Percentiles rank a stretch among this genome's conserved stretches.
Conservation (phyloP, 2,329 filamentous ascomycete species). For the Fusarium lyarnte region DNA sequence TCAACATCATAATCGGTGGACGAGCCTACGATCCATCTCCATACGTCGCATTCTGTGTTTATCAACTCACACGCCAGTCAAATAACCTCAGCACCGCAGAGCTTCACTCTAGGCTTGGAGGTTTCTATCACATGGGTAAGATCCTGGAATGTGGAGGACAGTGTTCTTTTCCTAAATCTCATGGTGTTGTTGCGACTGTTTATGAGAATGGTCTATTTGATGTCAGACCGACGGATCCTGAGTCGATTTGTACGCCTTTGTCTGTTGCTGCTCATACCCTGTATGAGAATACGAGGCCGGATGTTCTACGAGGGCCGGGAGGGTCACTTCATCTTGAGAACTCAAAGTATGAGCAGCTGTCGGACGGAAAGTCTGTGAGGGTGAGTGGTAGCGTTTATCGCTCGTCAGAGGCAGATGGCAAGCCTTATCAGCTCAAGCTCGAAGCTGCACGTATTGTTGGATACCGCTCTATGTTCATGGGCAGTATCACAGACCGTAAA, state of each 20-base stretch:
- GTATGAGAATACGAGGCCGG: slow-evolving; percentile 64
- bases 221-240: slow-evolving; percentile 52
- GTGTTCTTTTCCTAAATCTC: slow-evolving; percentile 59
- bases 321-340: slow-evolving; percentile 55
- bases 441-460: slow-evolving; percentile 34
- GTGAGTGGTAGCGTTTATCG: slow-evolving; percentile 25
- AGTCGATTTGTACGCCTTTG: slow-evolving; percentile 55
- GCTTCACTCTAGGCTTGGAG: slow-evolving; percentile 41
- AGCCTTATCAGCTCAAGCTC: slow-evolving; percentile 38
- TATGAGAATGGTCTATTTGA: slow-evolving; percentile 57
- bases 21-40: slow-evolving; percentile 54
- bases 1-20: slow-evolving; percentile 60
- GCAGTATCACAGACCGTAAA: slow-evolving; percentile 34
- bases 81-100: neutral
- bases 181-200: slow-evolving; percentile 53
- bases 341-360: slow-evolving; percentile 38
- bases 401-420: neutral
- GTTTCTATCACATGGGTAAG: slow-evolving; percentile 62
- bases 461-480: slow-evolving; percentile 39
- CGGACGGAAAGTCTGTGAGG: slow-evolving; percentile 19
- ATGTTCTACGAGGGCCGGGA: slow-evolving; percentile 60
- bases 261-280: slow-evolving; percentile 63
- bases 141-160: slow-evolving; percentile 63
- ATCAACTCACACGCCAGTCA: slow-evolving; percentile 22
- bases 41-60: slow-evolving; percentile 48